These are phyloP conservation scores for Bruguiera parviflora DNA, from an alignment of 345 rosid species.

Conservation along the genomic window DNA sequence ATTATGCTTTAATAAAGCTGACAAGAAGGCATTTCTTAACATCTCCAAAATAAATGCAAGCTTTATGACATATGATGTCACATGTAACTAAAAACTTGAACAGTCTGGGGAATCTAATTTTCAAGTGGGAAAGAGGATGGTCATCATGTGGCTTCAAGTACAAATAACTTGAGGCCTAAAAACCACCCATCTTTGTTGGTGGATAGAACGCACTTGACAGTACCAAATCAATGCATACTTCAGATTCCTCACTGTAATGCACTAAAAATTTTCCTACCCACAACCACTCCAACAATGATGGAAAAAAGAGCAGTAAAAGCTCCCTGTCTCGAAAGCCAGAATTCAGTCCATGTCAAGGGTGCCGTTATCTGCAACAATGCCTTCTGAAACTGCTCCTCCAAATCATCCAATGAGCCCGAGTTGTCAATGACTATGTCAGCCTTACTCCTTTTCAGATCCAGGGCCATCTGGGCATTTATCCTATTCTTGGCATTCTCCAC, in stretches of 20 bases:
- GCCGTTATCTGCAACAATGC: slow-evolving; percentile 49
- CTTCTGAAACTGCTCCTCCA: slow-evolving; percentile 52
- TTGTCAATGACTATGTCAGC: slow-evolving; percentile 88
- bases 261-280: slow-evolving; percentile 31
- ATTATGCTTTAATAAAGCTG: too few relatives aligned
- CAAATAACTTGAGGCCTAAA: slow-evolving; percentile 4
- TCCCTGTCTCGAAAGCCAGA: slow-evolving; percentile 81
- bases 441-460: slow-evolving; percentile 59
- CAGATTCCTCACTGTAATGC: not conserved
- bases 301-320: slow-evolving; percentile 49
- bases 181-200: not conserved
- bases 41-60: not conserved
- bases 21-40: not conserved
- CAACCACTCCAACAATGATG: slow-evolving; percentile 41
- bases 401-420: slow-evolving; percentile 60
- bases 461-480: slow-evolving; percentile 73
- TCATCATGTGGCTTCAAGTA: not conserved
- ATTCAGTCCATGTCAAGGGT: slow-evolving; percentile 80
- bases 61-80: not conserved
- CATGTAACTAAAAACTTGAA: too few relatives aligned
- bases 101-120: not conserved
- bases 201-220: not conserved
- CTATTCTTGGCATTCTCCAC: slow-evolving; percentile 48
- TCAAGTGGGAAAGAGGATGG: not conserved
- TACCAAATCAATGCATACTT: not conserved